Conservation (phyloP, 2,329 filamentous ascomycete genomes). For the Sclerotinia nivalis region DNA sequence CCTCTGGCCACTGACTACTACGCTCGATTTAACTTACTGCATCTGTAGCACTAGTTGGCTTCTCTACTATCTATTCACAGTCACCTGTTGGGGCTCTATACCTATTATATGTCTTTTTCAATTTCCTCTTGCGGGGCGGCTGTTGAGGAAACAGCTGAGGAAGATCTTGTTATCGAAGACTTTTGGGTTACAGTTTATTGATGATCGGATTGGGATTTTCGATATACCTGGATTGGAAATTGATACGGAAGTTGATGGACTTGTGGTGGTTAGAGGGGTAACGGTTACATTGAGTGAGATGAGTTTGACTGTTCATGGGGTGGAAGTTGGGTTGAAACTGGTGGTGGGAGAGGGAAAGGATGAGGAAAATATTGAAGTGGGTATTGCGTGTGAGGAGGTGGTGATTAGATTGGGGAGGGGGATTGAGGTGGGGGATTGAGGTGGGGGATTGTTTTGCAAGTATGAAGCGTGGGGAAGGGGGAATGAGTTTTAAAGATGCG, state of each 20-base stretch:
- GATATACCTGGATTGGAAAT: constrained; percentile 52
- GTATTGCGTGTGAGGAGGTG: constrained; percentile 52
- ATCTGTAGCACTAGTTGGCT: constrained; percentile 55
- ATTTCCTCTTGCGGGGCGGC: constrained; percentile 40
- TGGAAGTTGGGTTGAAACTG: constrained; percentile 55
- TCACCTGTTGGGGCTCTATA: constrained; percentile 46
- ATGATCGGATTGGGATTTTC: constrained; percentile 50
- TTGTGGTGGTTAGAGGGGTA: constrained; percentile 54
- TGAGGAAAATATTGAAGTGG: constrained; percentile 54
- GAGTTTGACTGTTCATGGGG: constrained; percentile 52
- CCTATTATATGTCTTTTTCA: constrained; percentile 49
- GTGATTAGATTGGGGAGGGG: constrained; percentile 50
- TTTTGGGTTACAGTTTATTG: constrained; percentile 48
- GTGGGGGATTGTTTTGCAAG: constrained; percentile 56
- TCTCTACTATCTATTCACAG: constrained; percentile 48
- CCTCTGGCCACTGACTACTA: constrained; percentile 50
- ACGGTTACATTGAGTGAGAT: constrained; percentile 53
- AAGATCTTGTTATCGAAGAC: constrained; percentile 37
- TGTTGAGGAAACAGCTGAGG: constrained; percentile 42
- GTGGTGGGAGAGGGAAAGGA: constrained; percentile 44
- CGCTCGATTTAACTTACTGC: constrained; percentile 49
- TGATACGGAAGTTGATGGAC: constrained; percentile 53
- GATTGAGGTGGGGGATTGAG: constrained; percentile 54
- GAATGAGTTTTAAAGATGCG: constrained; percentile 31
- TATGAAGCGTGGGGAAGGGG: constrained; percentile 47